Conservation (phyloP, 1,284 basidiomycete genomes). For the Megacollybia platyphylla region DNA sequence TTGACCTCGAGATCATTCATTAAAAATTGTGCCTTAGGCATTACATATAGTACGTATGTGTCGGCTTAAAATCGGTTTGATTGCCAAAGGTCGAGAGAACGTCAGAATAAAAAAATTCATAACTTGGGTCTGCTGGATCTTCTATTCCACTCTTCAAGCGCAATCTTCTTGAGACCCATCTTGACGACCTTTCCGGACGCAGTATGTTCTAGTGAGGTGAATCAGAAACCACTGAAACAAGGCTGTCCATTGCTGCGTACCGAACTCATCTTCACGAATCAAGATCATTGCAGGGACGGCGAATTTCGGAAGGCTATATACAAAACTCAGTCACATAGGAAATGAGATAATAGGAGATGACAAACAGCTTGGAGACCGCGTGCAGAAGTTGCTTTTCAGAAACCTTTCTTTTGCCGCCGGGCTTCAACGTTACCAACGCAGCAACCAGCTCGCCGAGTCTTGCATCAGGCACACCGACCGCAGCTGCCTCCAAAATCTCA, state of each 20-base stretch:
- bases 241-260: conserved; percentile 13
- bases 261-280: conserved; percentile 10
- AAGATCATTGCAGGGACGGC: conserved; percentile 47
- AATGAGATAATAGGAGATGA: background rate
- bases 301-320: conserved; percentile 32
- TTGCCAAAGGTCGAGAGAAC: no score
- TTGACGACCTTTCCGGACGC: conserved; percentile 53
- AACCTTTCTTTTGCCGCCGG: conserved; percentile 24
- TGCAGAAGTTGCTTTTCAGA: conserved; percentile 35
- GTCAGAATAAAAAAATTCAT: background rate
- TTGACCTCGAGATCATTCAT: no score
- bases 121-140: background rate
- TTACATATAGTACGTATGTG: no score
- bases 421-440: conserved; percentile 41
- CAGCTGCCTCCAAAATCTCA: conserved; percentile 39
- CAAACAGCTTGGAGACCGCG: conserved; percentile 24
- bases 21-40: no score
- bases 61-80: no score
- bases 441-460: conserved; percentile 53
- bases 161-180: conserved; percentile 33
- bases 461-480: conserved; percentile 48
- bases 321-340: background rate
- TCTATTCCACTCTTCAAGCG: conserved; percentile 25
- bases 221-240: background rate
- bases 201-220: conserved; percentile 6